Base-by-base conservation (phyloP, 2,329 filamentous ascomycete species). In the Allantophomopsis lycopodina region DNA sequence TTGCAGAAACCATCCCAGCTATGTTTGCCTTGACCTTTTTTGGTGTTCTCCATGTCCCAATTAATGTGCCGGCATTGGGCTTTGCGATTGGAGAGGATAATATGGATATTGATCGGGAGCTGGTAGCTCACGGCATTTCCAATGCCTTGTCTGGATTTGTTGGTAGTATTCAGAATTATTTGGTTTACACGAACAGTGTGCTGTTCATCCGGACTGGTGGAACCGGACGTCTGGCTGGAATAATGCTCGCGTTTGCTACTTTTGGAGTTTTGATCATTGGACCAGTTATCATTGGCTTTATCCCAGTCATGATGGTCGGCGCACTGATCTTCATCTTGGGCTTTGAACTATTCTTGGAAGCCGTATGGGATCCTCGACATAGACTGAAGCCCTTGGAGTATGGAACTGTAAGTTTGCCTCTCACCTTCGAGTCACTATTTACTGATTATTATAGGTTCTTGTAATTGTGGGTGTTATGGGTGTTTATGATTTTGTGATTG, bases 11-110 rank as follows among this genome's bases (percentile, higher is more conserved):
- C 1, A 71, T 95, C 21, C 91, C 91, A 1, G 88, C 91, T 21
- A 96, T 98, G 84, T 78, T 98, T 51, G 91, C 91, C 0, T 64
- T 98, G 44, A 96, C 91, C 0, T 98, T 98, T 65, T 98, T 98
- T 52, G 91, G 91, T 39, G 81, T 98, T 41, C 72, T 98, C 2
- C 91, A 98, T 56, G 91, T 98, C 2, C 91, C 91, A 0, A 98
- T 98, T 61, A 98, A 98, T 52, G 88, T 98, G 4, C 91, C 91
- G 2, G 91, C 91, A 2, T 64, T 98, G 42, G 91, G 86, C 0
- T 80, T 94, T 37, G 87, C 86, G 23, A 85, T 83, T 4, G 86
- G 87, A 34, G 88, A 96, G 58, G 91, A 98, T 55, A 83, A 96
- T 54, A 73, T 94, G 21, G 79, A 93, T 55, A 75, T 98, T 37